Percentiles rank a stretch among this genome's conserved stretches.
Conservation (phyloP, 306 rosid species). For the Cucumis melo region DNA sequence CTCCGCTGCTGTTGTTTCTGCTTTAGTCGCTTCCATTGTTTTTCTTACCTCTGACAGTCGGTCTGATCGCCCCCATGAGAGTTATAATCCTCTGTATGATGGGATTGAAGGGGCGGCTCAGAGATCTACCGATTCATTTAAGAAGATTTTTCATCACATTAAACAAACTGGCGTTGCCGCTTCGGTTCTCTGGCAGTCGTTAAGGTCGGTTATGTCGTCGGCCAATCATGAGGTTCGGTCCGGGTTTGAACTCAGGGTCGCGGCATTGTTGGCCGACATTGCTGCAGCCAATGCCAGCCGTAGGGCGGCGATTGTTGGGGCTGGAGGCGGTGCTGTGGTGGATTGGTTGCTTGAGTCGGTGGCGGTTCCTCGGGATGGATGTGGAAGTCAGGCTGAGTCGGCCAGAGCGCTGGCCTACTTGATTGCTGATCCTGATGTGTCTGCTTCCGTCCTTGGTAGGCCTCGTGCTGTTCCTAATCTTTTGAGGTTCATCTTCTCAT, state of each 20-base stretch:
- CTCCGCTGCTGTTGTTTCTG: conserved; percentile 37
- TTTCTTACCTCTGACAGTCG: conserved; percentile 14
- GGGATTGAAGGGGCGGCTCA: conserved; percentile 30
- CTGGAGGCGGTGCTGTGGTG: conserved; percentile 82
- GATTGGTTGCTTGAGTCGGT: conserved; percentile 93
- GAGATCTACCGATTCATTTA: conserved; percentile 35
- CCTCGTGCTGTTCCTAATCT: conserved; percentile 81
- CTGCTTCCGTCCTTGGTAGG: conserved; percentile 60
- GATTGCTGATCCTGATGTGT: conserved; percentile 78
- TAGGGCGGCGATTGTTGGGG: conserved; percentile 77
- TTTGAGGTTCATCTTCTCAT: conserved; percentile 72
- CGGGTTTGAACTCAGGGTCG: conserved; percentile 86
- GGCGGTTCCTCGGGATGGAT: conserved; percentile 51
- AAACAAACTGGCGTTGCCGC: conserved; percentile 72
- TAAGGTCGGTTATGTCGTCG: conserved; percentile 67
- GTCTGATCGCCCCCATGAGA: conserved; percentile 9
- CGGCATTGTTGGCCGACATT: conserved; percentile 80
- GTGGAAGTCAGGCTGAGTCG: conserved; percentile 75
- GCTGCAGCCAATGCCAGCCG: conserved; percentile 67
- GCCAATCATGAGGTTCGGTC: conserved; percentile 89
- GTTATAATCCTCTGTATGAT: conserved; percentile 22
- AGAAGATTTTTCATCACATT: conserved; percentile 40
- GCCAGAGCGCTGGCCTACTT: conserved; percentile 90
- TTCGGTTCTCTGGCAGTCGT: conserved; percentile 75
- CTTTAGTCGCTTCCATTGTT: conserved; percentile 34